Conservation (phyloP, 2,329 filamentous ascomycete species). For the Phaeosphaeriaceae sp. region DNA sequence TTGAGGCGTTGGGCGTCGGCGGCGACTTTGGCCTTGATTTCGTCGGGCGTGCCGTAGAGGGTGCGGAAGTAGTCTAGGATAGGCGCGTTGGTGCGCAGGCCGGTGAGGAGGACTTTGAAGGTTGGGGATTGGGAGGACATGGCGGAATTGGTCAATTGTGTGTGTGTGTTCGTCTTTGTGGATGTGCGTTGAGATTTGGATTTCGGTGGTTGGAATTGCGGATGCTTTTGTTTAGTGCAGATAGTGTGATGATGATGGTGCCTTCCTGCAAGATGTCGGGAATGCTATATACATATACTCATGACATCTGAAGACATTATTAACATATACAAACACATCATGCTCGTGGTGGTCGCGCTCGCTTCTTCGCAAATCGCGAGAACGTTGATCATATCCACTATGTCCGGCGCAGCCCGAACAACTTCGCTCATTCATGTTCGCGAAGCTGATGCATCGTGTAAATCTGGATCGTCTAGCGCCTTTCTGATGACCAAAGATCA, state of each 20-base stretch:
- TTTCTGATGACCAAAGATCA: neutral
- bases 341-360: neutral
- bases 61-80: conserved; percentile 10
- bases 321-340: neutral
- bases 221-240: too few species aligned
- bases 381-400: neutral
- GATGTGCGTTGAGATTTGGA: neutral
- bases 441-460: neutral
- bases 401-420: neutral
- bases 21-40: conserved; percentile 14
- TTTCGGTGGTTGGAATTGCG: too few species aligned
- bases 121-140: neutral
- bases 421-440: neutral
- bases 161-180: too few species aligned
- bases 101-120: conserved; percentile 9
- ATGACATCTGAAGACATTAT: too few species aligned
- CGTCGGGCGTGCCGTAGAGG: conserved; percentile 11
- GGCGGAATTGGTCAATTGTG: neutral
- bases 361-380: neutral
- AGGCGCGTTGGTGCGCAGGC: conserved; percentile 3
- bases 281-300: too few species aligned
- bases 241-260: too few species aligned
- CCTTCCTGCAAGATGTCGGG: too few species aligned
- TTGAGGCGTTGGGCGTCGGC: conserved; percentile 7
- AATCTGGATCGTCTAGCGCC: neutral